Evolutionary conservation across 2,329 filamentous ascomycete species (phyloP).

Genomic region (Microdochium nivale): DNA sequence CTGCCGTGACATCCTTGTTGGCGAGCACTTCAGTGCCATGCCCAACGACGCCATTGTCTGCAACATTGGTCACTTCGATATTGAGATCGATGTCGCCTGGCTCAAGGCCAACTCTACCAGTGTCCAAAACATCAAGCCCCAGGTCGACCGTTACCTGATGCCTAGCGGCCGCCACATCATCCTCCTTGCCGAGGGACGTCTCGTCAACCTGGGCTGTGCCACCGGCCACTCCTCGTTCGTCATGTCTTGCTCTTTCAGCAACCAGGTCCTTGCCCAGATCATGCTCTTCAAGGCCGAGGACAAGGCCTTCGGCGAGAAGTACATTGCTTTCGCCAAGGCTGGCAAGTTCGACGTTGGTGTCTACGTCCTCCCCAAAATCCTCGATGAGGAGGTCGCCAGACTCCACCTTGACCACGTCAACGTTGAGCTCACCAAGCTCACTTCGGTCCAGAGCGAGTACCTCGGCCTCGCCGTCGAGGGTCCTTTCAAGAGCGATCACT

Average conservation of each 20-base stretch:
- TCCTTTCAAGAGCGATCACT: conserved; percentile 92
- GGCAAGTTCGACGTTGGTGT: conserved; percentile 88
- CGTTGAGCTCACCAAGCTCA: conserved; percentile 84
- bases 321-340: conserved; percentile 88
- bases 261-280: conserved; percentile 99
- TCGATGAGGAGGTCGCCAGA: conserved; percentile 96
- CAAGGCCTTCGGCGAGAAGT: conserved; percentile 81
- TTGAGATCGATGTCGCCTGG: conserved; percentile 99
- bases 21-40: conserved; percentile 91
- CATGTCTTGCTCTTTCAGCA: conserved; percentile 99
- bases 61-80: conserved; percentile 99
- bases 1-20: conserved; percentile 94
- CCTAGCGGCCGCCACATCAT: conserved; percentile 92
- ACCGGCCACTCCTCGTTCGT: conserved; percentile 99
- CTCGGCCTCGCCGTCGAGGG: conserved; percentile 78
- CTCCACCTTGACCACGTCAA: conserved; percentile 92
- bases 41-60: conserved; percentile 97
- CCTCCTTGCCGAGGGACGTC: conserved; percentile 94
- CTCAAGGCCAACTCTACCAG: conserved; percentile 93
- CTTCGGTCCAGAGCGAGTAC: conserved; percentile 85
- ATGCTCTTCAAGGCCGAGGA: conserved; percentile 93
- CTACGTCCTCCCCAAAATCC: conserved; percentile 96
- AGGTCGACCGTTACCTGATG: conserved; percentile 98
- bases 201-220: conserved; percentile 98
- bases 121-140: conserved; percentile 98